Evolutionary conservation across 495 filamentous ascomycete species (phyloP), one percentile per base, ranked within the genome.

Genomic region (Aspergillus avenaceus): DNA sequence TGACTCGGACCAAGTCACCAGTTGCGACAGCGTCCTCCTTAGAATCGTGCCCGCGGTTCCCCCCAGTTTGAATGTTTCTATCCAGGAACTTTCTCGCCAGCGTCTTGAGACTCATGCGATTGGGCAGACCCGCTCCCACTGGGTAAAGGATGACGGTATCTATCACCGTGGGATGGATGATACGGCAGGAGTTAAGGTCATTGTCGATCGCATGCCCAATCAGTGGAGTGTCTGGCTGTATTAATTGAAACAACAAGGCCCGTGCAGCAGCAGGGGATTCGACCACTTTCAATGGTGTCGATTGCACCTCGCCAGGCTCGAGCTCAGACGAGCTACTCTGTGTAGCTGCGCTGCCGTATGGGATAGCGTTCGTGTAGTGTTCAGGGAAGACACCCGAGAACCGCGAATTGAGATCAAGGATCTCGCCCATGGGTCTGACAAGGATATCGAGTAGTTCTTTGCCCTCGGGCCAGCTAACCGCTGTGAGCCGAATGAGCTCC

Each of bases 181-280:
- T 75, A 11, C 93, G 83, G 40, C 84, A 71, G 12, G 83, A 79
- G 61, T 93, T 93, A 19, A 98, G 77, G 60, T 98, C 93, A 61
- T 98, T 98, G 60, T 97, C 93, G 8, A 97, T 82, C 5, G 88
- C 91, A 66, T 98, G 93, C 18, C 93, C 93, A 34, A 97, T 86
- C 5, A 98, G 67, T 0, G 89, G 89, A 0, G 91, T 97, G 1
- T 76, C 65, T 0, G 88, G 86, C 13, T 81, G 72, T 28, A 97
- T 74, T 43, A 85, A 70, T 0, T 74, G 68, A 67, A 91, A 86
- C 8, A 97, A 75, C 0, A 96, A 72, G 1, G 75, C 64, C 9
- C 93, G 84, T 4, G 92, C 95, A 25, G 68, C 77, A 12, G 76
- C 61, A 6, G 90, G 89, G 0, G 85, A 90, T 2, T 80, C 57